A percentile compares a stretch with the other conserved stretches of the same genome.
phyloP scores from a whole-genome alignment of 176 grass and related monocot genomes.

The Bolboschoenus planiculmis region DNA sequence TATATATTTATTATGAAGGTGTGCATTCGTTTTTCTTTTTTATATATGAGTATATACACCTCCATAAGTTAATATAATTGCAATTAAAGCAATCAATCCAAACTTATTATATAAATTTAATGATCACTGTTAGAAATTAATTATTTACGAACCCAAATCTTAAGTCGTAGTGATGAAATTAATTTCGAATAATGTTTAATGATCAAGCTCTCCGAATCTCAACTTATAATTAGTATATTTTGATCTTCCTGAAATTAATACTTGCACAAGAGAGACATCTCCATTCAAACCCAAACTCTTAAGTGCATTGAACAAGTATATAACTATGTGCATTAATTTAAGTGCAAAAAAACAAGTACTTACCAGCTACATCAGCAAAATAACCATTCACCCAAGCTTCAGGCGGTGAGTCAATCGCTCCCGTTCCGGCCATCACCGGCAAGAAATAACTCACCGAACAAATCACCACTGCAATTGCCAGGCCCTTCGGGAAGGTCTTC shows the following conservation, averaged over 20 bases:
- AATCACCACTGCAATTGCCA: constrained; percentile 33
- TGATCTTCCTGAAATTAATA: neutral
- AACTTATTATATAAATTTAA: too few relatives aligned
- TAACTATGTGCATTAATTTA: neutral
- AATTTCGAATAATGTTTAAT: too few relatives aligned
- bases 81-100: too few relatives aligned
- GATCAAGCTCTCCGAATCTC: neutral
- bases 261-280: neutral
- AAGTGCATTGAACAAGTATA: neutral
- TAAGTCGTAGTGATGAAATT: too few relatives aligned
- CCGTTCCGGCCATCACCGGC: constrained; percentile 53
- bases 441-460: constrained; percentile 52
- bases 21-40: too few relatives aligned
- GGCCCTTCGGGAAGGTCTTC: constrained; percentile 28
- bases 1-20: too few relatives aligned
- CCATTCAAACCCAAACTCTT: neutral
- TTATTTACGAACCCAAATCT: too few relatives aligned
- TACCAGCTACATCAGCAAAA: constrained; percentile 43
- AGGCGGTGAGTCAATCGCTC: constrained; percentile 35
- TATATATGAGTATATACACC: too few relatives aligned
- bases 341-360: neutral
- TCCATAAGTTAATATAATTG: too few relatives aligned
- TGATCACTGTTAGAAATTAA: too few relatives aligned
- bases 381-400: constrained; percentile 62
- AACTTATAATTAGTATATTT: neutral